A percentile compares a stretch with the other conserved stretches of the same genome.
Evolutionary conservation across 441 rosid species (phyloP).

Genomic region (Populus hybrid): DNA sequence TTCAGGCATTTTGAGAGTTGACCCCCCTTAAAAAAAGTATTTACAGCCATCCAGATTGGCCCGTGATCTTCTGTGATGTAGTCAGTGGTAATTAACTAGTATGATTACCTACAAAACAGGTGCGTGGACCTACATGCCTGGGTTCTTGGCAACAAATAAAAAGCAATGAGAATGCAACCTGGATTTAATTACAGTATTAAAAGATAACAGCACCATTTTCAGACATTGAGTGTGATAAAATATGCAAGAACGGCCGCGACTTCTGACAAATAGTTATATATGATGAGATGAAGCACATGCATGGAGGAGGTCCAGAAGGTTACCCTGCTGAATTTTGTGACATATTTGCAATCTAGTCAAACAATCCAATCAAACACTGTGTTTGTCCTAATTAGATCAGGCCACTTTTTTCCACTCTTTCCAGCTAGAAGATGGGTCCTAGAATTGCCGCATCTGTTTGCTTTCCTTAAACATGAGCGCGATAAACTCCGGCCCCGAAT

Average conservation of each 20-base stretch:
- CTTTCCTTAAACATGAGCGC: background rate
- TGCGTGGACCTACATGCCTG: background rate
- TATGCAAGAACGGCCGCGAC: background rate
- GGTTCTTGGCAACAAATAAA: background rate
- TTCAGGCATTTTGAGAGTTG: no score
- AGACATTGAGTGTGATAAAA: background rate
- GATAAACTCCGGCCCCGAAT: background rate
- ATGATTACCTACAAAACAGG: background rate
- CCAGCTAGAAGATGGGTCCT: background rate
- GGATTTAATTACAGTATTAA: background rate
- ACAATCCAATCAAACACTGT: background rate
- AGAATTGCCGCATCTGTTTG: background rate
- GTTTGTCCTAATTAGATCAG: background rate
- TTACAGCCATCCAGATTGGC: no score
- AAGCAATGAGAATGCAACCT: background rate
- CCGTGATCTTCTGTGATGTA: background rate
- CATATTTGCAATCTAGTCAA: background rate
- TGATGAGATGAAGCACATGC: background rate
- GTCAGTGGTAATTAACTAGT: conserved; percentile 1
- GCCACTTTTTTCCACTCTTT: background rate
- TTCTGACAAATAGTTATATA: background rate
- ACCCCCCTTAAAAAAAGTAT: no score
- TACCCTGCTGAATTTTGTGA: background rate
- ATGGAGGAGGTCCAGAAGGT: background rate
- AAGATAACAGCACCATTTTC: background rate